phyloP scores from a whole-genome alignment of 768 basidiomycete species.

The Phylloporus sp. region DNA sequence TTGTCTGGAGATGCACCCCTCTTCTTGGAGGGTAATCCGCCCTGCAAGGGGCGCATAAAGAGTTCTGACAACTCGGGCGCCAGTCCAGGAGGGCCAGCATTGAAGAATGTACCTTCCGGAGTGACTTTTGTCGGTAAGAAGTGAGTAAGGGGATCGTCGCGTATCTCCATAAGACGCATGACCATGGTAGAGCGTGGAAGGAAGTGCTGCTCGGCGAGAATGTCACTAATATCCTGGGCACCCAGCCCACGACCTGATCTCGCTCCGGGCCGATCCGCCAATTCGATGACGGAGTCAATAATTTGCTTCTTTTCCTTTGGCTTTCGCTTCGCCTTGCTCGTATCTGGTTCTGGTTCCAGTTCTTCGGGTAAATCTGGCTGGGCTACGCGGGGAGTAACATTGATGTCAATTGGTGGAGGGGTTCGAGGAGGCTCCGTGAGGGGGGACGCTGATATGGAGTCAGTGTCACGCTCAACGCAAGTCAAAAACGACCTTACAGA shows the following conservation, averaged over 20 bases:
- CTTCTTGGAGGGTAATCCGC: conserved; percentile 52
- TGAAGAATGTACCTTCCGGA: conserved; percentile 70
- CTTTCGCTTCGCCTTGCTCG: conserved; percentile 46
- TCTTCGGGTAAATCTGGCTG: conserved; percentile 38
- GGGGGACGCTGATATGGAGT: conserved; percentile 56
- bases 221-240: conserved; percentile 61
- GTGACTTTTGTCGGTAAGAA: conserved; percentile 83
- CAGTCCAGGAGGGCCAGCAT: conserved; percentile 80
- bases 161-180: conserved; percentile 82
- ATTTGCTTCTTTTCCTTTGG: conserved; percentile 80
- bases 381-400: conserved; percentile 47
- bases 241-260: conserved; percentile 57
- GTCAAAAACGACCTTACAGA: conserved; percentile 45
- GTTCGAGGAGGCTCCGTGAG: conserved; percentile 73
- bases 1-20: conserved; percentile 56
- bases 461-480: conserved; percentile 1
- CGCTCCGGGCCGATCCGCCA: conserved; percentile 58
- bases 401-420: conserved; percentile 60
- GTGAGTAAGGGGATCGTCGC: conserved; percentile 77
- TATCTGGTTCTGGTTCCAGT: conserved; percentile 27
- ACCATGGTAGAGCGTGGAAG: conserved; percentile 82
- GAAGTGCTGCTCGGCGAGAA: conserved; percentile 77
- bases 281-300: conserved; percentile 86
- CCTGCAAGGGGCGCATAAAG: conserved; percentile 73
- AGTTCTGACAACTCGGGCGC: conserved; percentile 78